Conservation (phyloP, 768 basidiomycete species). For the Suillus subalutaceus region DNA sequence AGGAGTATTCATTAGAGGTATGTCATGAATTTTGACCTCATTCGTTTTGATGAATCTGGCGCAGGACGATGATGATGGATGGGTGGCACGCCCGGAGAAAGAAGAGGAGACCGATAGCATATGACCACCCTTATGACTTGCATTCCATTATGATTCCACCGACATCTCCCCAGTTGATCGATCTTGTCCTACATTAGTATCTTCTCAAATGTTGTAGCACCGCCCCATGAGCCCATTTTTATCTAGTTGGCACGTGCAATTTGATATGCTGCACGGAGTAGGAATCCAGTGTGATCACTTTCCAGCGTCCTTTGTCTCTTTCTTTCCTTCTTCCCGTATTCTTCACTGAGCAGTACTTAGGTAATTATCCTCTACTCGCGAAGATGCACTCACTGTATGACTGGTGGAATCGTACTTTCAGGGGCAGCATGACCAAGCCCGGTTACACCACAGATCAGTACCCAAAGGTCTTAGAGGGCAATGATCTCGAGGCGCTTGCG, state of each 20-base stretch:
- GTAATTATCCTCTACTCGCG: neutral
- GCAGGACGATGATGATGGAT: neutral
- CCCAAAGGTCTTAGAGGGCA: constrained; percentile 32
- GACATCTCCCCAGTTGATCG: neutral
- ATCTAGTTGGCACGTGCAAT: neutral
- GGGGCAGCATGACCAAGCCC: constrained; percentile 6
- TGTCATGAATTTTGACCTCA: neutral
- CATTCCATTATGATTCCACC: neutral
- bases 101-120: neutral
- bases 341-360: neutral
- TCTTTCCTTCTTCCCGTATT: neutral
- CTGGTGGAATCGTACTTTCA: constrained; percentile 3
- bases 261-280: neutral
- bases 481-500: constrained; percentile 51
- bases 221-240: neutral
- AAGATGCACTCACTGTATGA: constrained; percentile 8
- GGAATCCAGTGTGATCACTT: neutral
- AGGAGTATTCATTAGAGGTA: constrained; percentile 7
- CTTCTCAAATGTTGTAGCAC: neutral
- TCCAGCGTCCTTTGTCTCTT: neutral
- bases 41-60: neutral
- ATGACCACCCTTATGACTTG: neutral
- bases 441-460: constrained; percentile 10
- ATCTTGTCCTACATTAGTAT: neutral
- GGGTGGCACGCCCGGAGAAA: neutral